These are phyloP conservation scores for Exophiala calicioides DNA, from an alignment of 2,329 filamentous ascomycete genomes.

Conservation along the genomic window DNA sequence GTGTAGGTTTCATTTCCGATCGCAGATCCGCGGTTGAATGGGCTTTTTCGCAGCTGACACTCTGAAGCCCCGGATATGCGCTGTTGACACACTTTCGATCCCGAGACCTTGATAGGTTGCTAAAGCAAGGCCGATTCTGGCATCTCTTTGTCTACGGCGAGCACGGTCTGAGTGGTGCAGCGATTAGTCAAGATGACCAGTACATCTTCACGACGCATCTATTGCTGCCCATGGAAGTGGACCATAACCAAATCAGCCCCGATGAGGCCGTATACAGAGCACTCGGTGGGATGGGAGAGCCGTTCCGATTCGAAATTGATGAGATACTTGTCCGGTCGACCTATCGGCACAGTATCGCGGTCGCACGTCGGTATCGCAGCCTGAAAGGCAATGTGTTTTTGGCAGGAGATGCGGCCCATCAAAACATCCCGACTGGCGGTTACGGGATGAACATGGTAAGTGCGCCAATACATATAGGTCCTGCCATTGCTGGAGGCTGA, in stretches of 20 bases:
- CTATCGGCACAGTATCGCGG: constrained; percentile 34
- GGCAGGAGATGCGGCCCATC: constrained; percentile 59
- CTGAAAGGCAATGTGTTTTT: constrained; percentile 37
- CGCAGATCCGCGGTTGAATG: no score
- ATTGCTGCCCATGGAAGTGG: constrained; percentile 20
- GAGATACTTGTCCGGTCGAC: constrained; percentile 35
- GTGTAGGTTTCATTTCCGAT: no score
- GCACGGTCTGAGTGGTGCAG: constrained; percentile 20
- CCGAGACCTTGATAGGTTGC: constrained; percentile 29
- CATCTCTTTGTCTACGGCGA: constrained; percentile 33
- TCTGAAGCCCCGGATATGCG: constrained; percentile 13
- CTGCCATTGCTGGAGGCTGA: no score
- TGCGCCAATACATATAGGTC: no score
- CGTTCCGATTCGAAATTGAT: constrained; percentile 36
- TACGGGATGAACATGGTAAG: constrained; percentile 44
- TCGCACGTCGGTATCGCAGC: constrained; percentile 31
- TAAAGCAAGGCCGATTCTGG: constrained; percentile 36
- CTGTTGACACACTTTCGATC: constrained; percentile 38
- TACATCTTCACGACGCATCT: constrained; percentile 39
- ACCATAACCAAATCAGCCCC: constrained; percentile 27
- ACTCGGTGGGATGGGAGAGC: constrained; percentile 28
- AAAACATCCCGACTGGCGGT: constrained; percentile 56
- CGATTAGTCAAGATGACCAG: constrained; percentile 37
- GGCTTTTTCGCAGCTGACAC: no score
- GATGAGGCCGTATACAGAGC: constrained; percentile 30